A percentile compares a stretch with the other conserved stretches of the same genome.
Evolutionary conservation across 2,329 filamentous ascomycete genomes (phyloP).

Genomic region (Bertia moriformis): DNA sequence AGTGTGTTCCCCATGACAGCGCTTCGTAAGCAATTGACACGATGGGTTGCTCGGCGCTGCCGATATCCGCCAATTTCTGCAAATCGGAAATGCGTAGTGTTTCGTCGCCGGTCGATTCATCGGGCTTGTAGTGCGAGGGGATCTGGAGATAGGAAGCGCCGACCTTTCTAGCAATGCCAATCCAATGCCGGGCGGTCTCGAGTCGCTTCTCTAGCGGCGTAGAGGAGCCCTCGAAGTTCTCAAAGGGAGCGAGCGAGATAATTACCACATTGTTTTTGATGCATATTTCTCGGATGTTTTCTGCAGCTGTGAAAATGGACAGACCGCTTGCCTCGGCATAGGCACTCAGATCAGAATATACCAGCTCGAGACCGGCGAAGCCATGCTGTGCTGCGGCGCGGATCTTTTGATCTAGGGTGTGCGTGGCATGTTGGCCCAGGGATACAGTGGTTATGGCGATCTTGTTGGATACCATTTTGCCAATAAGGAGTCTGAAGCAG

Average conservation of each 20-base stretch:
- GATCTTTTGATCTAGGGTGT: neutral
- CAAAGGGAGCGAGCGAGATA: constrained; percentile 16
- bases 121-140: constrained; percentile 11
- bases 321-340: constrained; percentile 3
- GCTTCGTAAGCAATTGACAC: constrained; percentile 16
- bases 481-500: too few species aligned
- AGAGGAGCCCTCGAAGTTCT: constrained; percentile 18
- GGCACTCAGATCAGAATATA: neutral
- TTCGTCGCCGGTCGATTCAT: constrained; percentile 10
- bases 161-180: constrained; percentile 10
- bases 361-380: neutral
- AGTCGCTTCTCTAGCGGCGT: constrained; percentile 12
- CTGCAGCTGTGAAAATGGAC: constrained; percentile 7
- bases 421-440: neutral
- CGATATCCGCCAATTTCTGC: constrained; percentile 13
- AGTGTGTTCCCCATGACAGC: constrained; percentile 14
- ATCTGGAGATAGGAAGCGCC: constrained; percentile 14
- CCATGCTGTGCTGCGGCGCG: neutral
- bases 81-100: constrained; percentile 13
- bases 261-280: constrained; percentile 13
- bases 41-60: constrained; percentile 2
- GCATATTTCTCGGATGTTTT: constrained; percentile 8
- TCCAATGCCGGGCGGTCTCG: constrained; percentile 13
- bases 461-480: neutral
- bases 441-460: neutral